Percentiles rank a stretch among this genome's conserved stretches.
Conservation (phyloP, 306 rosid species). For the Vicia sativa region DNA sequence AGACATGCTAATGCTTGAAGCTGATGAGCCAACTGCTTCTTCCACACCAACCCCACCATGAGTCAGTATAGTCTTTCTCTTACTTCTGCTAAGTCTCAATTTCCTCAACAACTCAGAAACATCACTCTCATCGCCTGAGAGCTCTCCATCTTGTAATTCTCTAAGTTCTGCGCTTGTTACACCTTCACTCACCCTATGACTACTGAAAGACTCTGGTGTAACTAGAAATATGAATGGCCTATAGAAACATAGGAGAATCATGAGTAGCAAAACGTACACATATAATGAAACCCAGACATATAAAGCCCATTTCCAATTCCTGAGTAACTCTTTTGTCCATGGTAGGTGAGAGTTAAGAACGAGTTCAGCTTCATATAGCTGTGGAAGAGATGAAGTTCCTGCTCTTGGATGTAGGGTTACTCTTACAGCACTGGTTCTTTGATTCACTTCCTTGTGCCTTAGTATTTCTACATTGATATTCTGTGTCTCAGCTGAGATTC, state of each 20-base stretch:
- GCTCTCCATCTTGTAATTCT: constrained; percentile 31
- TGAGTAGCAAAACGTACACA: constrained; percentile 51
- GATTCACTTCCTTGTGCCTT: constrained; percentile 63
- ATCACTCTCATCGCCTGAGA: constrained; percentile 45
- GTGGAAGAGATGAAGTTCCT: constrained; percentile 65
- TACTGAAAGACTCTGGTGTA: constrained; percentile 23
- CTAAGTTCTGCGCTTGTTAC: constrained; percentile 18
- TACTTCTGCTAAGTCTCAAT: constrained; percentile 61
- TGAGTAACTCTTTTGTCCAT: constrained; percentile 59
- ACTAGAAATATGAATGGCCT: constrained; percentile 45
- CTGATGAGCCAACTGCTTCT: constrained; percentile 60
- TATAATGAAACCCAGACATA: constrained; percentile 72
- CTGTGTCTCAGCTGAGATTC: constrained; percentile 69
- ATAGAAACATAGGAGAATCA: constrained; percentile 47
- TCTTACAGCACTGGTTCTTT: constrained; percentile 60
- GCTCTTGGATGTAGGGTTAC: constrained; percentile 66
- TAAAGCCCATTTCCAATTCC: constrained; percentile 80
- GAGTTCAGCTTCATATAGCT: constrained; percentile 70
- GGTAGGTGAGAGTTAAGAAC: constrained; percentile 62
- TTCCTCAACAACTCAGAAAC: constrained; percentile 60
- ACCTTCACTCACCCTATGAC: constrained; percentile 25
- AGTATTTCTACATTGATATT: constrained; percentile 47
- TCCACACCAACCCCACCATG: constrained; percentile 25
- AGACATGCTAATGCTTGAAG: constrained; percentile 49
- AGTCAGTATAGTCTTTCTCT: constrained; percentile 54